Percentiles rank a stretch among this genome's conserved stretches.
Evolutionary conservation across 129 eudicot species (phyloP).

Genomic region (Arctium lappa): DNA sequence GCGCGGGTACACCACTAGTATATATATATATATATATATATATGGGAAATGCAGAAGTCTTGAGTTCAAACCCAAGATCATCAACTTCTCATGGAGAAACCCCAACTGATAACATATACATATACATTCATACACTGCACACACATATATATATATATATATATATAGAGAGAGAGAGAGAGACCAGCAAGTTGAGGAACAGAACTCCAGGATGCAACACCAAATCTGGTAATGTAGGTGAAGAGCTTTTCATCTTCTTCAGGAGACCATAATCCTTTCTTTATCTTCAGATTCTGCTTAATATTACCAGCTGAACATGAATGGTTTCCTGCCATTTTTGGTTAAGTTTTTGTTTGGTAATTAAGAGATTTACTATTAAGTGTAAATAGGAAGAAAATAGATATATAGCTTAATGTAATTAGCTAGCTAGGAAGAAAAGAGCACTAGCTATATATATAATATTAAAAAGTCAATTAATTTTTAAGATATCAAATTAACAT

Average conservation of each 20-base stretch:
- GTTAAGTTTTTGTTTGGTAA: neutral
- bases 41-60: neutral
- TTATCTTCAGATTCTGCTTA: conserved; percentile 41
- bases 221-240: conserved; percentile 56
- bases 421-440: neutral
- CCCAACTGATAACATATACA: neutral
- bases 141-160: too few species aligned
- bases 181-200: conserved; percentile 65
- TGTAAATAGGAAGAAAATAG: neutral
- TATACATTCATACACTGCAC: neutral
- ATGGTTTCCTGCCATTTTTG: neutral
- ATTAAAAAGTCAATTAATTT: too few species aligned
- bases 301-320: neutral
- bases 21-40: too few species aligned
- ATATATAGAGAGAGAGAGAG: neutral
- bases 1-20: too few species aligned
- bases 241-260: conserved; percentile 73
- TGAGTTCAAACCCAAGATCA: neutral
- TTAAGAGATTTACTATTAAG: neutral
- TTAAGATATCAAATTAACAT: too few species aligned
- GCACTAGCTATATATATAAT: neutral
- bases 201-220: conserved; percentile 77
- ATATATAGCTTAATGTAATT: neutral
- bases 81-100: neutral
- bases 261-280: conserved; percentile 74